Conservation (phyloP, 164 flowering plant species). For the Echeveria elegans region DNA sequence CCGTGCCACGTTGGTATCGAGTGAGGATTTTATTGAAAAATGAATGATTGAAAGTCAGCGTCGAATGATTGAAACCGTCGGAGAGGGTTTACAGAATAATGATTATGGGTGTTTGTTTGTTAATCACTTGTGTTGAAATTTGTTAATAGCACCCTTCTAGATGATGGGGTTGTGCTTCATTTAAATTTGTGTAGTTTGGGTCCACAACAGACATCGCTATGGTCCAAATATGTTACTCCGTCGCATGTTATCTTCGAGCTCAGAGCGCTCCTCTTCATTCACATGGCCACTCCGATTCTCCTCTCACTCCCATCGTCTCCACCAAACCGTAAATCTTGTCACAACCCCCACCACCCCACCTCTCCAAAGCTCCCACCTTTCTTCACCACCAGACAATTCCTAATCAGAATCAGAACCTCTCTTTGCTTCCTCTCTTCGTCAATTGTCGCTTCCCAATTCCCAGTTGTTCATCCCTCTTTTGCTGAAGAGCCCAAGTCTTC, state of each 20-base stretch:
- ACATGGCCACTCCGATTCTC: conserved; percentile 46
- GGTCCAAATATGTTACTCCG: too few relatives aligned
- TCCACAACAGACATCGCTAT: too few relatives aligned
- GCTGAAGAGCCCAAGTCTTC: conserved; percentile 15
- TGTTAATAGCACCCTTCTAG: too few relatives aligned
- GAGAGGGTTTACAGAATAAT: too few relatives aligned
- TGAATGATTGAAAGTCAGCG: too few relatives aligned
- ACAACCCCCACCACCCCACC: background rate
- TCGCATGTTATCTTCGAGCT: background rate
- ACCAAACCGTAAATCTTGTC: conserved; percentile 15
- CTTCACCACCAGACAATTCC: conserved; percentile 29
- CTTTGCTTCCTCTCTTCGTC: conserved; percentile 30
- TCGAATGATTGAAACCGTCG: too few relatives aligned
- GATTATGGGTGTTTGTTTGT: too few relatives aligned
- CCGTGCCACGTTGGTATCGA: too few relatives aligned
- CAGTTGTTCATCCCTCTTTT: conserved; percentile 17
- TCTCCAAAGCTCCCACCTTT: conserved; percentile 3
- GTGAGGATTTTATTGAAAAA: too few relatives aligned
- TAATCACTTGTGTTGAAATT: too few relatives aligned
- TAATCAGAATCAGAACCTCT: conserved; percentile 30
- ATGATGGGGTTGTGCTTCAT: too few relatives aligned
- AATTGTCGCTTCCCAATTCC: conserved; percentile 18
- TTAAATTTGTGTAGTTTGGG: too few relatives aligned
- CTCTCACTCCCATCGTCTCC: conserved; percentile 28
- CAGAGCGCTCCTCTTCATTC: conserved; percentile 18